Conservation (phyloP, 345 rosid genomes). For the Angophora floribunda region DNA sequence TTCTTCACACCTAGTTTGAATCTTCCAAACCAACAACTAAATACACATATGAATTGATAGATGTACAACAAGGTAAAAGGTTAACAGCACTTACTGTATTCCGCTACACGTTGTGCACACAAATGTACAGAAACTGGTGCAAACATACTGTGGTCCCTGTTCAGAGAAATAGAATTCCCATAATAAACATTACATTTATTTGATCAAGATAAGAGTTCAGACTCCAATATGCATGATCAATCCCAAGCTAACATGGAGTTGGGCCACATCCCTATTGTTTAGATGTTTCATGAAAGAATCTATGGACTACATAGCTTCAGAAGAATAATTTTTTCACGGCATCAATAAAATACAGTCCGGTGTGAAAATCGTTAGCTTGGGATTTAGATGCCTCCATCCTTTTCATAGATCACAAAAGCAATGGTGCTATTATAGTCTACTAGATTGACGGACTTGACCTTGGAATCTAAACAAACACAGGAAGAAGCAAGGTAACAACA, state of each 20-base stretch:
- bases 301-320: not conserved
- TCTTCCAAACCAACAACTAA: not conserved
- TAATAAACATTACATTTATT: not conserved
- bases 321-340: not conserved
- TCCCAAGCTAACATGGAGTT: not conserved
- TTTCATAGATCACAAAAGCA: not conserved
- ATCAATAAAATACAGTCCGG: not conserved
- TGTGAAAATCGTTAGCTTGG: not conserved
- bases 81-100: slow-evolving; percentile 64
- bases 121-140: slow-evolving; percentile 92
- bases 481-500: not conserved
- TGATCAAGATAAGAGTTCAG: not conserved
- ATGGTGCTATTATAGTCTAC: not conserved
- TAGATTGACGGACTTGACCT: not conserved
- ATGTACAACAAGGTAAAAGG: not conserved
- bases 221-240: not conserved
- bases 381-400: not conserved
- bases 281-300: not conserved
- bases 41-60: not conserved
- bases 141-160: slow-evolving; percentile 99
- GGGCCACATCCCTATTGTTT: not conserved
- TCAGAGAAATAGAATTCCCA: slow-evolving; percentile 9
- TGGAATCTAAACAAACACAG: not conserved
- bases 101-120: slow-evolving; percentile 97
- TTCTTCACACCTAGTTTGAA: not conserved